These are phyloP conservation scores for Bipolaris sorokiniana DNA, from an alignment of 2,329 filamentous ascomycete genomes.

Conservation along the genomic window DNA sequence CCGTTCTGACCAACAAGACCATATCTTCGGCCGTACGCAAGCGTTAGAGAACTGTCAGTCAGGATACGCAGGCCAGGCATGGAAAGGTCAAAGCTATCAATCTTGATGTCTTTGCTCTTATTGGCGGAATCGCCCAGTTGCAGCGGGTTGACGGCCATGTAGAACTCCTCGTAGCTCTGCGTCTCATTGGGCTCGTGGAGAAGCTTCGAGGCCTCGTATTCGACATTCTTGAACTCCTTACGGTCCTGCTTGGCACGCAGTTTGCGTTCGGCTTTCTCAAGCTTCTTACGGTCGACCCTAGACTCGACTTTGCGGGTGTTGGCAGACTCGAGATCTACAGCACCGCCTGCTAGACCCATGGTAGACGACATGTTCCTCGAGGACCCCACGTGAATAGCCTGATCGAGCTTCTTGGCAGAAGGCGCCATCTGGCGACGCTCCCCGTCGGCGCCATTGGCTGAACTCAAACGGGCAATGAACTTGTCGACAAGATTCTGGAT, in stretches of 20 bases:
- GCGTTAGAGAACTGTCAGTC: conserved; percentile 85
- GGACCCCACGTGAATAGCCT: conserved; percentile 91
- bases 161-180: conserved; percentile 98
- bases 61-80: conserved; percentile 89
- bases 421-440: conserved; percentile 74
- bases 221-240: conserved; percentile 97
- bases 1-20: conserved; percentile 99
- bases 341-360: conserved; percentile 80
- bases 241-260: conserved; percentile 98
- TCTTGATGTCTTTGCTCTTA: conserved; percentile 99
- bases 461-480: conserved; percentile 83
- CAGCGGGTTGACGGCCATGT: conserved; percentile 98
- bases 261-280: conserved; percentile 97
- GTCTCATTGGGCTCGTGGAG: conserved; percentile 81
- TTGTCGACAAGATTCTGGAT: conserved; percentile 86
- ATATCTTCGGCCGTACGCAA: conserved; percentile 92
- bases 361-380: conserved; percentile 97
- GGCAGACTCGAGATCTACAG: conserved; percentile 91
- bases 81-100: conserved; percentile 93
- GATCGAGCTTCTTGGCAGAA: conserved; percentile 83
- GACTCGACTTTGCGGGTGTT: conserved; percentile 95
- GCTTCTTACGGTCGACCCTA: conserved; percentile 96
- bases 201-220: conserved; percentile 93
- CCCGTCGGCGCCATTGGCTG: conserved; percentile 70
- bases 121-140: conserved; percentile 74